phyloP scores from a whole-genome alignment of 371 early-diverging fungal species.

The Lichtheimia corymbifera region DNA sequence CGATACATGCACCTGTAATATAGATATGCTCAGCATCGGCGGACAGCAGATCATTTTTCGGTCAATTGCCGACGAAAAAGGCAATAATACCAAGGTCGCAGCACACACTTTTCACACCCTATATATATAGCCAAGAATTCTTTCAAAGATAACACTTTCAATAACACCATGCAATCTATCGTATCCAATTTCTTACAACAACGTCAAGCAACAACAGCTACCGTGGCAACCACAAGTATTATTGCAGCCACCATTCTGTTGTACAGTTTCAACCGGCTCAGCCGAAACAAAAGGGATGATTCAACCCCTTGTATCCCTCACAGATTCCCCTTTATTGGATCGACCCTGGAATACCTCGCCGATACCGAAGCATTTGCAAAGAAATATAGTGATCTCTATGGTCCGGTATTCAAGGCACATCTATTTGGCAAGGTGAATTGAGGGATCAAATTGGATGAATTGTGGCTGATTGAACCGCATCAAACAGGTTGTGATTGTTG shows the following conservation, averaged over 20 bases:
- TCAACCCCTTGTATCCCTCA: slow-evolving; percentile 17
- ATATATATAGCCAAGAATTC: neutral
- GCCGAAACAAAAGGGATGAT: slow-evolving; percentile 1
- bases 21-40: too few relatives aligned
- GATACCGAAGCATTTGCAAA: slow-evolving; percentile 13
- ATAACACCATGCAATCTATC: too few relatives aligned
- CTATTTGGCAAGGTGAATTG: slow-evolving; percentile 13
- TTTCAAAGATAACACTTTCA: too few relatives aligned
- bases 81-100: neutral
- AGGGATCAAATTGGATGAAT: neutral
- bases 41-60: too few relatives aligned
- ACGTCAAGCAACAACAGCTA: too few relatives aligned
- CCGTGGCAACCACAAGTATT: too few relatives aligned
- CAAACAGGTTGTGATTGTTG: slow-evolving; percentile 8
- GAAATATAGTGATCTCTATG: slow-evolving; percentile 11
- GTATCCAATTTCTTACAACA: too few relatives aligned
- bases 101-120: neutral
- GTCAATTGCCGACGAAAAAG: too few relatives aligned
- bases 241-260: too few relatives aligned
- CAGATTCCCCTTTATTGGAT: slow-evolving; percentile 19
- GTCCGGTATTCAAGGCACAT: slow-evolving; percentile 14
- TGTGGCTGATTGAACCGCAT: neutral
- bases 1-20: too few relatives aligned
- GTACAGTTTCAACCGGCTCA: neutral
- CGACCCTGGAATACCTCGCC: slow-evolving; percentile 11